A percentile compares a stretch with the other conserved stretches of the same genome.
These are phyloP conservation scores for Ogataea allantospora DNA, from an alignment of 805 yeast species.

Conservation along the genomic window DNA sequence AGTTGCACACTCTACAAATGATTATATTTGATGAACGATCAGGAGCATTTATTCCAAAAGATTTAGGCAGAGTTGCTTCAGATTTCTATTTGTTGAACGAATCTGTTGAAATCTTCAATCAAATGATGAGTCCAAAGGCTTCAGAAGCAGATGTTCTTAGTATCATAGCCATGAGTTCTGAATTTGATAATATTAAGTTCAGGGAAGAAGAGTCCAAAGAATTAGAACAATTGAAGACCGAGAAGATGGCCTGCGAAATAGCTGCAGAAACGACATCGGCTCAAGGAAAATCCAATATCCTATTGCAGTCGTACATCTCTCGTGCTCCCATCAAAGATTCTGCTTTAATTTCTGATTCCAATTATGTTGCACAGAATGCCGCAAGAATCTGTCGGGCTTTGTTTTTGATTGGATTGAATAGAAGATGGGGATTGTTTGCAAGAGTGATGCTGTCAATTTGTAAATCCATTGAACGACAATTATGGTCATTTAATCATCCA, in stretches of 20 bases:
- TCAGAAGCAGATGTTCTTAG: conserved; percentile 90
- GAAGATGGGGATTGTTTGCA: conserved; percentile 88
- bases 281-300: conserved; percentile 82
- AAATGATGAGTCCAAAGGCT: conserved; percentile 77
- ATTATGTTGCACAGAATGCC: conserved; percentile 93
- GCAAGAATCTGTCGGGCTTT: conserved; percentile 91
- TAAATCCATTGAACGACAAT: conserved; percentile 76
- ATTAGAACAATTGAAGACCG: conserved; percentile 57
- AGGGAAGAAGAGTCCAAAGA: conserved; percentile 87
- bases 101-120: conserved; percentile 85
- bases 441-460: conserved; percentile 76
- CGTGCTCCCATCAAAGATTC: conserved; percentile 71
- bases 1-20: conserved; percentile 88
- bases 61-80: conserved; percentile 90
- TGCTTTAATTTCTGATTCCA: conserved; percentile 79
- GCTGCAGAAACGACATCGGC: conserved; percentile 74
- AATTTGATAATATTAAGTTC: conserved; percentile 84
- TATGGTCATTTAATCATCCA: conserved; percentile 93
- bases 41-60: conserved; percentile 77
- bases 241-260: conserved; percentile 72
- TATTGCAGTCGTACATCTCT: conserved; percentile 86
- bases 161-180: conserved; percentile 87
- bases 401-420: conserved; percentile 78
- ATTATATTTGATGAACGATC: conserved; percentile 86
- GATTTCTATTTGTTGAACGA: conserved; percentile 86